Percentiles rank a stretch among this genome's conserved stretches.
Evolutionary conservation across 805 yeast genomes (phyloP).

Genomic region (Candida pseudofarinosa): DNA sequence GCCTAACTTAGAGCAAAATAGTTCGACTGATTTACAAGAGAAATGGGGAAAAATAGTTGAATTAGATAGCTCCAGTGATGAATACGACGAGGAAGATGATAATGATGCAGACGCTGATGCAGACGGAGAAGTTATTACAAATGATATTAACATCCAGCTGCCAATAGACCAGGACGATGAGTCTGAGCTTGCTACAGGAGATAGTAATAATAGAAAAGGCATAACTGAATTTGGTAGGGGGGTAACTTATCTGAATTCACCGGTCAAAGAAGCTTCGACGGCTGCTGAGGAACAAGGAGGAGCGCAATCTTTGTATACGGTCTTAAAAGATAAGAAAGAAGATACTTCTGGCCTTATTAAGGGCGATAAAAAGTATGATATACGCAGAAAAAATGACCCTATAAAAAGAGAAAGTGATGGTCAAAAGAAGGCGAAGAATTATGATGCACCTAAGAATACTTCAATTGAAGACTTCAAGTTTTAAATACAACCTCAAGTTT

Average conservation of each 20-base stretch:
- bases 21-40: slow-evolving; percentile 8
- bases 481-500: neutral
- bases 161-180: too few relatives aligned
- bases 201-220: slow-evolving; percentile 10
- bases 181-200: slow-evolving; percentile 14
- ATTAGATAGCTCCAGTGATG: slow-evolving; percentile 22
- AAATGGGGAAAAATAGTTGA: slow-evolving; percentile 36
- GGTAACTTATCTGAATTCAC: neutral
- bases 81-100: slow-evolving; percentile 34
- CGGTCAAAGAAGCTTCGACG: neutral
- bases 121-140: too few relatives aligned
- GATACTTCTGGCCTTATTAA: neutral
- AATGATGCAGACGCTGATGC: slow-evolving; percentile 58
- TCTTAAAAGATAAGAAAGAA: slow-evolving; percentile 15
- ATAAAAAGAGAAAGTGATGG: neutral
- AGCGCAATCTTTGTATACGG: slow-evolving; percentile 16
- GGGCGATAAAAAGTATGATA: neutral
- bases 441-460: too few relatives aligned
- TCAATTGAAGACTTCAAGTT: too few relatives aligned
- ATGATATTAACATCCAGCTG: too few relatives aligned
- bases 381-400: too few relatives aligned
- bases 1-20: slow-evolving; percentile 9
- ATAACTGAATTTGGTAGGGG: slow-evolving; percentile 14
- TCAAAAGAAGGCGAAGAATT: too few relatives aligned
- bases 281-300: neutral